Conservation (phyloP, 345 rosid species). For the Hibiscus tridactylites region DNA sequence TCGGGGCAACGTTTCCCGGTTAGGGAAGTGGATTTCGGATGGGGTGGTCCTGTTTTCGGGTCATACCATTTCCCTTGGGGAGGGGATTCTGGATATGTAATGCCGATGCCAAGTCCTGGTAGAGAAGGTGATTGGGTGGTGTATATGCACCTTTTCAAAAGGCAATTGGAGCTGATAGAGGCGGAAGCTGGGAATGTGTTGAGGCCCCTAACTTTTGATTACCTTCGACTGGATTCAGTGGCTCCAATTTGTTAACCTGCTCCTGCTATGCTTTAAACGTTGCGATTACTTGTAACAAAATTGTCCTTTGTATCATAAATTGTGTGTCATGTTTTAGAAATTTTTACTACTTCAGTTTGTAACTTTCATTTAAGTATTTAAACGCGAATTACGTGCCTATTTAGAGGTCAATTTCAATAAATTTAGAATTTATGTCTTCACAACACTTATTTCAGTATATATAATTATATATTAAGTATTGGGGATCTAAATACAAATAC, state of each 20-base stretch:
- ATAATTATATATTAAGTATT: too few relatives aligned
- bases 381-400: background rate
- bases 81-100: conserved; percentile 49
- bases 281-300: background rate
- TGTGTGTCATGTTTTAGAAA: background rate
- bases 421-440: too few relatives aligned
- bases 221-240: background rate
- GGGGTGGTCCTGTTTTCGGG: conserved; percentile 46
- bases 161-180: conserved; percentile 8
- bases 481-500: too few relatives aligned
- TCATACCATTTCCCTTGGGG: conserved; percentile 61
- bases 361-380: too few relatives aligned
- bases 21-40: conserved; percentile 39
- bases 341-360: background rate
- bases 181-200: background rate
- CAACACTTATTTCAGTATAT: too few relatives aligned
- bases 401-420: too few relatives aligned
- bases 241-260: background rate
- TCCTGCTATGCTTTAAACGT: background rate
- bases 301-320: background rate
- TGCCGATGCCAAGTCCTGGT: conserved; percentile 54
- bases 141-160: conserved; percentile 20
- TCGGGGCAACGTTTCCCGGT: conserved; percentile 51
- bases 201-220: conserved; percentile 2
- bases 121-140: conserved; percentile 57